Evolutionary conservation across 1,284 basidiomycete species (phyloP), one percentile per base, ranked within the genome.

Genomic region (Microbotryomycetes sp.): DNA sequence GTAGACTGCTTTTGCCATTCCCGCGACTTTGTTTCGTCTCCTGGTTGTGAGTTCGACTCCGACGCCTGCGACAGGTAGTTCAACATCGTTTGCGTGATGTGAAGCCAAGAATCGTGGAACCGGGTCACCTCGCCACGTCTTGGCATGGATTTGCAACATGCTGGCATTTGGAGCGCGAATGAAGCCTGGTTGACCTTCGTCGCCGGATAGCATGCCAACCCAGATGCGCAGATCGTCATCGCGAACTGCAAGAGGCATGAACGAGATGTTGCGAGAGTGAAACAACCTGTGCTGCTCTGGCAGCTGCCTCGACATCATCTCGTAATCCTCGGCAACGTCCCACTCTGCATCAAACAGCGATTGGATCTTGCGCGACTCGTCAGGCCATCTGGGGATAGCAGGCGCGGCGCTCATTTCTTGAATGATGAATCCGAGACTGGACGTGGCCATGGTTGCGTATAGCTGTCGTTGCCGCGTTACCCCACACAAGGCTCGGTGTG

Each of bases 1-100:
- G 65, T 62, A 1, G 15, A 59, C 46, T 72, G 69, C 19, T 6
- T 32, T 25, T 15, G 83, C 73, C 42, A 71, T 72, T 2, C 84
- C 84, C 0, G 83, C 83, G 65, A 86, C 81, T 71, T 85, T 86
- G 67, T 84, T 84, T 50, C 84, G 76, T 62, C 82, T 71, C 23
- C 84, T 73, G 1, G 82, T 84, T 25, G 79, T 73, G 55, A 84
- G 80, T 64, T 85, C 82, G 55, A 86, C 78, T 1, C 84, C 84
- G 32, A 86, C 80, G 0, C 84, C 84, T 3, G 82, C 83, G 22
- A 81, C 74, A n/a, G n/a, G n/a, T 25, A 83, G 72, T 61, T 77
- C 74, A 9, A 42, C 58, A 16, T 50, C 59, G 29, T 67, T 42
- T 7, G 48, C 49, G 9, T 71, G 74, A n/a, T 56, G 49, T 23